phyloP scores from a whole-genome alignment of 2,329 filamentous ascomycete genomes.

The Fusarium tjaetaba region DNA sequence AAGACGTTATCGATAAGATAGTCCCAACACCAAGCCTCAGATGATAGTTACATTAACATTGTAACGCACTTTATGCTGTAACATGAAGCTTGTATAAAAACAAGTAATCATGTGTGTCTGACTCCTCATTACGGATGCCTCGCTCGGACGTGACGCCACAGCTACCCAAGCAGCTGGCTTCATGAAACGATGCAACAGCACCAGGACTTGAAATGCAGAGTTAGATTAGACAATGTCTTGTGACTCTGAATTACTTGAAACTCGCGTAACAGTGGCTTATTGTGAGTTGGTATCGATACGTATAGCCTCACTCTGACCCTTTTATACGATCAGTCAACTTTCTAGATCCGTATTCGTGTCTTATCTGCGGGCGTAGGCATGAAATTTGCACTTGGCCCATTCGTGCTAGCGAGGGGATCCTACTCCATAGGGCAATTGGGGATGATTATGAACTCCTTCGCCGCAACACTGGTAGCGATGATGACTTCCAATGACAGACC shows the following conservation, averaged over 20 bases:
- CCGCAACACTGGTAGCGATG: background rate
- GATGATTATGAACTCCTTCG: background rate
- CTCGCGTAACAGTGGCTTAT: background rate
- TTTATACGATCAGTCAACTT: background rate
- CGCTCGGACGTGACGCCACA: background rate
- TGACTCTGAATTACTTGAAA: background rate
- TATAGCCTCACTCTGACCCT: background rate
- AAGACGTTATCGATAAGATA: conserved; percentile 21
- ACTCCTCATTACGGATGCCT: background rate
- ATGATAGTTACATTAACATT: background rate
- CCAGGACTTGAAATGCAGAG: background rate
- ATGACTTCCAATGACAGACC: background rate
- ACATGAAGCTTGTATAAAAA: background rate
- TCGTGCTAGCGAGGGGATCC: background rate
- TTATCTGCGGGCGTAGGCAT: background rate
- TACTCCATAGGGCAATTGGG: background rate
- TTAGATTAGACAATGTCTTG: background rate
- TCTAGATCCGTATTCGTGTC: background rate
- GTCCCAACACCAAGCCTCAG: background rate
- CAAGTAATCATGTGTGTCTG: background rate
- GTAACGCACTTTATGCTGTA: background rate
- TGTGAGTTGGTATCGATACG: background rate
- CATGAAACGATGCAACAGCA: background rate
- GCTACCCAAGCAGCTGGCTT: background rate
- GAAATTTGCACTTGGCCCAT: background rate